Percentiles rank a stretch among this genome's conserved stretches.
Evolutionary conservation across 148 eudicot genomes (phyloP).

Genomic region (Heliamphora exappendiculata): DNA sequence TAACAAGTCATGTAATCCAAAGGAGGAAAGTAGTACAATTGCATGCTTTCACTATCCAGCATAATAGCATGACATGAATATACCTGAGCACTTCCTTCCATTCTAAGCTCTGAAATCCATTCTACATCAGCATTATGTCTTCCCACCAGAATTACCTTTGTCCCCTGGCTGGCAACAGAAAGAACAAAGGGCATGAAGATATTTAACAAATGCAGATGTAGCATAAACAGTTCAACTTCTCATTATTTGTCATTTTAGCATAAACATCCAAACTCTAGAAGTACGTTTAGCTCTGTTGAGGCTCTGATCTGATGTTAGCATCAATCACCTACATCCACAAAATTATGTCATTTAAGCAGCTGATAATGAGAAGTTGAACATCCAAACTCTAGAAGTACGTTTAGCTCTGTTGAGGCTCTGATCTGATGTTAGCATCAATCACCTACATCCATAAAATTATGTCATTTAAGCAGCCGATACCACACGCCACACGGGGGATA

Average conservation of each 20-base stretch:
- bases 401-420: not conserved
- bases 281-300: not conserved
- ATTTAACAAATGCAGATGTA: conserved; percentile 10
- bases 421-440: not conserved
- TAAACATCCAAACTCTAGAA: not conserved
- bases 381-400: too few species aligned
- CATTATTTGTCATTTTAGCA: conserved; percentile 1
- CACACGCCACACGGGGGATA: not conserved
- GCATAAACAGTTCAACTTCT: not conserved
- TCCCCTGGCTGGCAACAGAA: conserved; percentile 53
- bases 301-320: not conserved
- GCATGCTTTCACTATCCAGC: not conserved
- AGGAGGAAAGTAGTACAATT: not conserved
- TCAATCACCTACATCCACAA: not conserved
- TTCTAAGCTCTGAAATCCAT: conserved; percentile 77
- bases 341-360: conserved; percentile 2
- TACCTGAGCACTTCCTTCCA: conserved; percentile 66
- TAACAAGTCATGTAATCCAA: not conserved
- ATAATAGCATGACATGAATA: not conserved
- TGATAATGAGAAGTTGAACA: too few species aligned
- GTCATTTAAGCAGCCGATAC: not conserved
- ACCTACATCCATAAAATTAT: not conserved
- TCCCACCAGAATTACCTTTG: conserved; percentile 62
- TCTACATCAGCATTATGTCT: conserved; percentile 87
- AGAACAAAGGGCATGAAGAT: conserved; percentile 7